Evolutionary conservation across 2,329 filamentous ascomycete species (phyloP), one percentile per base, ranked within the genome.

Genomic region (Fusarium chaquense): DNA sequence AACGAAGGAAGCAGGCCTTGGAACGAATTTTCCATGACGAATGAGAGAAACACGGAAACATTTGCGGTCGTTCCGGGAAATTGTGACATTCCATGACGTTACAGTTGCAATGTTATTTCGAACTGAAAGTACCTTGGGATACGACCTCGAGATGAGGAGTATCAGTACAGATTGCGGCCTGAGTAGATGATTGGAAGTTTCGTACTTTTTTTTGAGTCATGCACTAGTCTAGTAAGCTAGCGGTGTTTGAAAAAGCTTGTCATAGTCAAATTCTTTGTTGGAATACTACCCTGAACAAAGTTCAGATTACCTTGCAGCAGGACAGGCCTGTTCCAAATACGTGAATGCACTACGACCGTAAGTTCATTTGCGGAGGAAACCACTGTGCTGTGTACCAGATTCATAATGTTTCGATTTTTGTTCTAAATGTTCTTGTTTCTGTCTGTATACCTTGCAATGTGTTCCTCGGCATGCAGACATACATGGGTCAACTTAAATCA

Each of bases 401-500:
- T 22, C 3, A 20, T 20, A 13, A 13, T 40, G n/a, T 6, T 22
- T 40, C 36, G 9, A 22, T 16, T 3, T 10, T 3, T 16, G 8
- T 24, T 43, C 40, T 1, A 16, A 10, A 16, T 10, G 7, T 24
- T 24, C 7, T 15, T 24, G 10, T 43, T 16, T 24, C 7, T 16
- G 5, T 43, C 2, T 3, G 8, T 16, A 6, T 9, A 24, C 4
- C 4, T 16, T 43, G 12, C 2, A 6, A 2, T n/a, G n/a, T 38
- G 36, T 12, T 4, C 10, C 11, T n/a, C 12, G 8, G 1, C 0
- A 41, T 24, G 8, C 3, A 0, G 7, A 15, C 8, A 9, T 5
- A 3, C 13, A 24, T 16, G 3, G 15, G 8, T 43, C 7, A 24
- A 11, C 8, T 24, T 2, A 1, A 2, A 16, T 18, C 7, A 3